Evolutionary conservation across 1,139 yeast genomes (phyloP), one percentile per base, ranked within the genome.

Genomic region (Scheffersomyces titani): DNA sequence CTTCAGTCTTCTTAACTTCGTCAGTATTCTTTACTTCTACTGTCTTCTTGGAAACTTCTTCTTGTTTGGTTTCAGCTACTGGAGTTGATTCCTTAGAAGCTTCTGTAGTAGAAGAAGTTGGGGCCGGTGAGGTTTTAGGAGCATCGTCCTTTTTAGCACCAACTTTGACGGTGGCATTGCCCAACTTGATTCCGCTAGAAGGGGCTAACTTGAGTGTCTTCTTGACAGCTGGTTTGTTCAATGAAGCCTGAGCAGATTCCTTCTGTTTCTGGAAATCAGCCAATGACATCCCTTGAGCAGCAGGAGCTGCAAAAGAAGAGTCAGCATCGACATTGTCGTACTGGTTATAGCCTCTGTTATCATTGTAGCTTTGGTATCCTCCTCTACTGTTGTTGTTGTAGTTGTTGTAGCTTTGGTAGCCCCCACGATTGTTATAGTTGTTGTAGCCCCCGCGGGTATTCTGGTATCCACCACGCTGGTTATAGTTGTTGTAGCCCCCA

Each of bases 251-350:
- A 57, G 75, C 64, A 51, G 75, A 78, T 59, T 80, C 76, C 69
- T 88, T 85, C 72, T 88, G 88, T 70, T 88, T 89, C 74, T 91
- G 90, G 76, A 87, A 92, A 69, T 92, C 97, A 57, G 92, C 97
- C 66, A 92, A 81, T 47, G 96, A 86, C 92, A 91, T 87, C 54
- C 94, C 96, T 58, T 77, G 78, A n/a, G 77, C 64, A 62, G 62
- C 61, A 54, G 67, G 44, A 50, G 58, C 56, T 44, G 44, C 58
- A 55, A 57, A 59, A 58, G 65, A 67, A 60, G 63, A 71, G 40
- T 60, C 59, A 51, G 57, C 67, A 69, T 55, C 65, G 65, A 57
- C 62, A 58, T 40, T 51, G 51, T 44, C 53, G 58, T 60, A 57
- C 46, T 60, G 58, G 59, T 63, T 61, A 65, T 64, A 63, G 51